Evolutionary conservation across 441 rosid genomes (phyloP).

Genomic region (Arabidopsis lyrata): DNA sequence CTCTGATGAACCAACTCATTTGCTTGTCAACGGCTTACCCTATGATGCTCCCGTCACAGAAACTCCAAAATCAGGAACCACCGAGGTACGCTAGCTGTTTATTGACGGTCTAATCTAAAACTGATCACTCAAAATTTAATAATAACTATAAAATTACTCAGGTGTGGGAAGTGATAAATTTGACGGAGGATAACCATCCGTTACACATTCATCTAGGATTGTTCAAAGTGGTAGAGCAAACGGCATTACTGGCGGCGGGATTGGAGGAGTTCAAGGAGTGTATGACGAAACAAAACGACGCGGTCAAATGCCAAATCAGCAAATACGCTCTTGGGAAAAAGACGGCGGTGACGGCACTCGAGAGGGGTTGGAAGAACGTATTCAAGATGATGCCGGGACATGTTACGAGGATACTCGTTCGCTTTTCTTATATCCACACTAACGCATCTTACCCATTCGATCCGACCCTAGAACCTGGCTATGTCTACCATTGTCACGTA

Average conservation of each 20-base stretch:
- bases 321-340: constrained; percentile 65
- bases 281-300: constrained; percentile 73
- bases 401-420: constrained; percentile 68
- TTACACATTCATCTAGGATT: constrained; percentile 86
- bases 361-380: constrained; percentile 96
- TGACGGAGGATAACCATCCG: constrained; percentile 92
- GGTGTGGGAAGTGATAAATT: constrained; percentile 84
- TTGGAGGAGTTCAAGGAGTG: constrained; percentile 65
- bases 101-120: background rate
- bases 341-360: constrained; percentile 56
- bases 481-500: constrained; percentile 97
- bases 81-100: constrained; percentile 45
- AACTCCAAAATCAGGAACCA: constrained; percentile 71
- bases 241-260: constrained; percentile 47
- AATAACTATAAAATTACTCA: background rate
- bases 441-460: constrained; percentile 75
- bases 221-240: constrained; percentile 73
- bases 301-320: constrained; percentile 61
- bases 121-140: background rate
- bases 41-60: constrained; percentile 74
- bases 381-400: constrained; percentile 79
- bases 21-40: constrained; percentile 72
- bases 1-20: constrained; percentile 78
- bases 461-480: constrained; percentile 75
- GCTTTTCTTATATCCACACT: constrained; percentile 73